Evolutionary conservation across 2,329 filamentous ascomycete genomes (phyloP), one percentile per base, ranked within the genome.

Genomic region (Lachnellula arida): DNA sequence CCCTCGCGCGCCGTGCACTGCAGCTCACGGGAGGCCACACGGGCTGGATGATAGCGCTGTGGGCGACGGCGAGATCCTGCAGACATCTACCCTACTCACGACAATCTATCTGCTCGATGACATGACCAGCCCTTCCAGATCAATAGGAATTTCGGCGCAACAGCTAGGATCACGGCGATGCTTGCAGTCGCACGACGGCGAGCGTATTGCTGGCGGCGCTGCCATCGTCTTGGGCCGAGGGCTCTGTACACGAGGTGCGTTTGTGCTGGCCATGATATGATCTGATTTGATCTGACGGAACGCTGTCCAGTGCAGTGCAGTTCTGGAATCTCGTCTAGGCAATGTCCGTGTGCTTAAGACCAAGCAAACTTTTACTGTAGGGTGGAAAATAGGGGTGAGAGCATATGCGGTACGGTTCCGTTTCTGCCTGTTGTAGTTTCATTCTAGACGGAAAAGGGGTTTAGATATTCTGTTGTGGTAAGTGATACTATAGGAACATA

Each of bases 131-230:
- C 73, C 12, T 78, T 79, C 58, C 77, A 79, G 58, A 77, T 78
- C 22, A 76, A 80, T 60, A 77, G 77, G 1, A 80, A 79, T 52
- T 76, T 79, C 57, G 78, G 77, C 1, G 73, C 73, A 1, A 72
- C 72, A n/a, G 74, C 74, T 3, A 77, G 75, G 2, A 74, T 79
- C 14, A 59, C 75, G 1, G 76, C 79, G 63, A 75, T 74, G 66
- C 56, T 78, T 78, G 14, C 76, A 79, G 59, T 60, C 68, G 54
- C 62, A 70, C 50, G 64, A 69, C 37, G 65, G 65, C 4, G 42
- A 65, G n/a, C 57, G 62, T 66, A 23, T 63, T 76, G 14, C 65
- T 75, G 17, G 74, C 74, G 47, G 71, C 73, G 5, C 72, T 70
- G 58, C 73, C 73, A 3, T 57, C 47, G 11, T 62, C 59, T 35